These are phyloP conservation scores for Trametopsis cervina DNA, from an alignment of 768 basidiomycete species.

Conservation along the genomic window DNA sequence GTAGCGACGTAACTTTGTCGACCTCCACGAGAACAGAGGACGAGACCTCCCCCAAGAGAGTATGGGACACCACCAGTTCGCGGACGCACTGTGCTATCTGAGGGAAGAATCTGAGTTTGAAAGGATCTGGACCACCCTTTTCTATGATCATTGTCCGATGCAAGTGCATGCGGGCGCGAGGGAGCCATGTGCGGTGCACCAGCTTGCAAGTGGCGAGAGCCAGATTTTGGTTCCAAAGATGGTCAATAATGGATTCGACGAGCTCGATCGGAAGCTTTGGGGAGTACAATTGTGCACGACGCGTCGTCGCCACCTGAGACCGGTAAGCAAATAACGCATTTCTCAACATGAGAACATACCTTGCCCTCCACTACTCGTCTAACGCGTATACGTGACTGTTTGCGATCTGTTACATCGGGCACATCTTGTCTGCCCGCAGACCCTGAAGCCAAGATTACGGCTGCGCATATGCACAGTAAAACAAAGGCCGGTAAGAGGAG, in stretches of 20 bases:
- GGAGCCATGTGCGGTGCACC: slow-evolving; percentile 5
- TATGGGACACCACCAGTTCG: background rate
- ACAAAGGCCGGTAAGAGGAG: too few species aligned
- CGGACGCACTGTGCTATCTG: slow-evolving; percentile 5
- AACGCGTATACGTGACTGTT: too few species aligned
- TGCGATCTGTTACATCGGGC: too few species aligned
- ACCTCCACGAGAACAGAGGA: slow-evolving; percentile 3
- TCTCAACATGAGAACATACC: too few species aligned
- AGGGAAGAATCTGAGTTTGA: slow-evolving; percentile 8
- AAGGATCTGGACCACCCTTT: slow-evolving; percentile 10
- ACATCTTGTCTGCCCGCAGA: too few species aligned
- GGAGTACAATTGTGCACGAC: background rate
- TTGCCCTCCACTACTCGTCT: too few species aligned
- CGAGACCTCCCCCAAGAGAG: slow-evolving; percentile 6
- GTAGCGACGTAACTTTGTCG: slow-evolving; percentile 3
- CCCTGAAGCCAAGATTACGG: too few species aligned
- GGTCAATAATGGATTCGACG: slow-evolving; percentile 13
- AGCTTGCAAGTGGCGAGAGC: slow-evolving; percentile 10
- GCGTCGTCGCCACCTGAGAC: too few species aligned
- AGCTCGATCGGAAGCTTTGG: slow-evolving; percentile 11
- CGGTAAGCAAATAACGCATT: too few species aligned
- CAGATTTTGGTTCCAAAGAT: slow-evolving; percentile 6
- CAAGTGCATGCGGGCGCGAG: slow-evolving; percentile 9
- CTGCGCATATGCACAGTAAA: too few species aligned
- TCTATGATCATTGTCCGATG: slow-evolving; percentile 7